Evolutionary conservation across 1,139 yeast genomes (phyloP).

Genomic region (Meyerozyma athensensis): DNA sequence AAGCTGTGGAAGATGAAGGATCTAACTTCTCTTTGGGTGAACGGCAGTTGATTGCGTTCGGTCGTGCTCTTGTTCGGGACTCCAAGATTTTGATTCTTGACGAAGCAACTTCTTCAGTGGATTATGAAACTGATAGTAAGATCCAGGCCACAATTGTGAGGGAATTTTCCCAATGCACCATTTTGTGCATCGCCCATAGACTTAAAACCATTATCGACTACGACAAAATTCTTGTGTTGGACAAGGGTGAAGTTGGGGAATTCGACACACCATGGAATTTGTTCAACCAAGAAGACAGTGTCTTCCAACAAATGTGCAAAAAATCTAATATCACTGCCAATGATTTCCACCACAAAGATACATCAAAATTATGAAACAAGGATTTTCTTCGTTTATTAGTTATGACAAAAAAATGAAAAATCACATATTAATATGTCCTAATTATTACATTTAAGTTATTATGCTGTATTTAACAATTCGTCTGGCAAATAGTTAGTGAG

Average conservation of each 20-base stretch:
- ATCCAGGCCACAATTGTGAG: slow-evolving; percentile 44
- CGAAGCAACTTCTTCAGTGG: slow-evolving; percentile 56
- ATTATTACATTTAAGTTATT: background rate
- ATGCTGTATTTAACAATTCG: no score
- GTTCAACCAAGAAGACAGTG: slow-evolving; percentile 23
- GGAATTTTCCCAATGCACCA: slow-evolving; percentile 45
- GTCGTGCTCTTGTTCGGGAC: slow-evolving; percentile 48
- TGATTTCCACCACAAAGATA: background rate
- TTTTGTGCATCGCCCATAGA: slow-evolving; percentile 54
- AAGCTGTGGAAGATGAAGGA: slow-evolving; percentile 50
- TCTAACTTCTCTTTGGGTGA: slow-evolving; percentile 53
- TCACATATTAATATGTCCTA: background rate
- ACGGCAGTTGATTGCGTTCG: slow-evolving; percentile 49
- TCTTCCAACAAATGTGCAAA: slow-evolving; percentile 59
- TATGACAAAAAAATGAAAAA: no score
- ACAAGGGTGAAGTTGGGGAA: slow-evolving; percentile 45
- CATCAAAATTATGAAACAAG: background rate
- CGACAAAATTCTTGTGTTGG: slow-evolving; percentile 50
- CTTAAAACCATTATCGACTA: slow-evolving; percentile 48
- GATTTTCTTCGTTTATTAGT: no score
- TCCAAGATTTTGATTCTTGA: slow-evolving; percentile 48
- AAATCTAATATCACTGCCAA: slow-evolving; percentile 42
- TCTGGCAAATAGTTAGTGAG: no score
- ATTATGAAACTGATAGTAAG: slow-evolving; percentile 49
- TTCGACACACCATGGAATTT: slow-evolving; percentile 45